Percentiles rank a stretch among this genome's conserved stretches.
Evolutionary conservation across 345 rosid genomes (phyloP).

Genomic region (Brassica napus): Da-Ae NC_063451.1:38190001-38190500

Average conservation of each 20-base stretch:
- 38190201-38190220: neutral
- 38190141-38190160: slow-evolving; percentile 39
- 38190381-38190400: neutral
- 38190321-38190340: neutral
- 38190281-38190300: slow-evolving; percentile 7
- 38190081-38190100: slow-evolving; percentile 25
- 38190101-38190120: neutral
- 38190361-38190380: neutral
- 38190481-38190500: slow-evolving; percentile 21
- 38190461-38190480: slow-evolving; percentile 21
- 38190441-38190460: slow-evolving; percentile 41
- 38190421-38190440: slow-evolving; percentile 41
- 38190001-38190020: slow-evolving; percentile 29
- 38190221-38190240: neutral
- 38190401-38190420: slow-evolving; percentile 37
- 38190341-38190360: slow-evolving; percentile 15
- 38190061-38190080: slow-evolving; percentile 6
- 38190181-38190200: neutral
- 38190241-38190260: neutral
- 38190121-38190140: slow-evolving; percentile 42
- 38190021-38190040: slow-evolving; percentile 19
- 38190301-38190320: slow-evolving; percentile 24
- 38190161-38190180: neutral
- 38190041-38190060: slow-evolving; percentile 25
- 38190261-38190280: slow-evolving; percentile 15